Evolutionary conservation across 2,329 filamentous ascomycete species (phyloP), one percentile per base, ranked within the genome.

Genomic region (Calonectria leucothoes): DNA sequence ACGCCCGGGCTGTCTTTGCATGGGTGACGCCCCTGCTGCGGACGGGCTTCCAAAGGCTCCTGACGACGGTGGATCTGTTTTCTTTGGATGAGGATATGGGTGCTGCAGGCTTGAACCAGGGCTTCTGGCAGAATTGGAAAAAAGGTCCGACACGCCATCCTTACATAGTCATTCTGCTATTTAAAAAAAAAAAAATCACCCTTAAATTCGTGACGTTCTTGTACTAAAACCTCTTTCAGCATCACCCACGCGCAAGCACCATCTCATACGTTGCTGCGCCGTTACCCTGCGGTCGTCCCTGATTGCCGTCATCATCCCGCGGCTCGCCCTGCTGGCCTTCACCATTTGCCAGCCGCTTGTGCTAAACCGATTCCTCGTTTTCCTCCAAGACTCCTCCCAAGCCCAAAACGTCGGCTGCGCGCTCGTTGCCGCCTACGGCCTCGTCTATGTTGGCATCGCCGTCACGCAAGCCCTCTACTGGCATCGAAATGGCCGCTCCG

Each of bases 11-110:
- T 25, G 77, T 86, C 42, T 83, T 85, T 69, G 82, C 82, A 74
- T 87, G 85, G 86, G 75, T 86, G 45, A 83, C 83, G 42, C 79
- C 81, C 8, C 77, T 87, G 25, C 78, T 87, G 75, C 66, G 75
- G 59, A 82, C 74, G 14, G 86, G 86, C 1, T 87, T 84, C 42
- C 77, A 76, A 27, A 79, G 79, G 27, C 74, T 86, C 52, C 75
- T 87, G 20, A 80, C 73, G 52, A 82, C 83, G 7, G 76, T 79
- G 33, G 83, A 86, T 70, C 70, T 86, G 27, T 84, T 83, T 45
- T 75, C 78, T 4, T 77, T 87, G 63, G 83, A 84, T 20, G 79
- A 83, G 31, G 74, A 78, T 23, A 83, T 86, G 82, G 72, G 71
- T 11, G 75, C 82, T 52, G 82, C 76, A 17, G 70, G 68, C 17